These are phyloP conservation scores for Cryptosporidium viatorum DNA, from an alignment of 169 alveolate species.

Conservation along the genomic window DNA sequence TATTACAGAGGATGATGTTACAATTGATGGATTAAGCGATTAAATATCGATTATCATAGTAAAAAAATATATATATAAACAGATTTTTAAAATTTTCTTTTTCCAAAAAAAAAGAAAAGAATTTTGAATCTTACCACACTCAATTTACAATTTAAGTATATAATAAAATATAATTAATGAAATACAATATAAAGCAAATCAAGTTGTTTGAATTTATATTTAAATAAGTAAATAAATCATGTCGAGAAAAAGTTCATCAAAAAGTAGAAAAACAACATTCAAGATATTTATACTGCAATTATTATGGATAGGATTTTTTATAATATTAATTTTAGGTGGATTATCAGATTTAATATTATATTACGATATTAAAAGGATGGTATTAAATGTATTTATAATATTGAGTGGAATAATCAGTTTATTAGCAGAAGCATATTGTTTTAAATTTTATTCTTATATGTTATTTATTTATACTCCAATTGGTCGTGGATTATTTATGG, in stretches of 20 bases:
- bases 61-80: too few species aligned
- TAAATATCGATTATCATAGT: not conserved
- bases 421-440: constrained; percentile 50
- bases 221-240: not conserved
- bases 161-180: not conserved
- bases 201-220: not conserved
- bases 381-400: constrained; percentile 20
- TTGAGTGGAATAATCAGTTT: constrained; percentile 12
- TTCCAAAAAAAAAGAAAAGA: too few species aligned
- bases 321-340: constrained; percentile 13
- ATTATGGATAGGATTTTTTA: constrained; percentile 31
- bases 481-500: constrained; percentile 65
- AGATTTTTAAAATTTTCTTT: too few species aligned
- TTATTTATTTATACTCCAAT: constrained; percentile 66
- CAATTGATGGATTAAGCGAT: not conserved
- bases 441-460: constrained; percentile 47
- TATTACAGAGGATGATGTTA: not conserved
- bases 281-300: constrained; percentile 26
- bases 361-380: constrained; percentile 31
- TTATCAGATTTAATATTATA: constrained; percentile 4
- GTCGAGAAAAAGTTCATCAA: not conserved
- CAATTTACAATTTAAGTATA: not conserved
- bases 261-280: constrained; percentile 6
- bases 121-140: not conserved
- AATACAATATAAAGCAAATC: not conserved